Evolutionary conservation across 202 grass and related monocot species (phyloP), one percentile per base, ranked within the genome.

Genomic region (Zizania palustris): DNA sequence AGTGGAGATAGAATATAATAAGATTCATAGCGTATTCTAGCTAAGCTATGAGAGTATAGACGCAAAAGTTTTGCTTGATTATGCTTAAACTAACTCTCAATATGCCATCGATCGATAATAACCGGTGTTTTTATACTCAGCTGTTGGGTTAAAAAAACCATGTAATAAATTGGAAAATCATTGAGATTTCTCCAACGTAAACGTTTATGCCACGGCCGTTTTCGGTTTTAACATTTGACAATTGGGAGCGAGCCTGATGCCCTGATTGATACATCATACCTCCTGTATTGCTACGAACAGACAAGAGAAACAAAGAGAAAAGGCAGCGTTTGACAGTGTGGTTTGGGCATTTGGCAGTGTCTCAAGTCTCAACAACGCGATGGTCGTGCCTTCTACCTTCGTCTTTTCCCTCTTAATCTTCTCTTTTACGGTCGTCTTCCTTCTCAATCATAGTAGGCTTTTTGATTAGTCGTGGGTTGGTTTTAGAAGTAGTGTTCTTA

Each of bases 31-130:
- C 33, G n/a, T n/a, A n/a, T n/a, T 41, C 3, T 65, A 40, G 40
- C 38, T 48, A 74, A 2, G 12, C 66, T 55, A 12, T 46, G 65
- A 13, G 80, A 88, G 80, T 88, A 63, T 80, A 15, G 76, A 74
- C 48, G 46, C 63, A 70, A 36, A 55, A 70, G 64, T 18, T 79
- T 16, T 58, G 74, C 13, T 79, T 69, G 19, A 74, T 79, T 79
- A 88, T 35, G 35, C 68, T 45, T 69, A 38, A 44, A 77, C 5
- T 42, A 49, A 45, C 39, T 88, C 69, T 67, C 45, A 65, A 57
- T 48, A 49, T 75, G 56, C 10, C 75, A 75, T 57, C 56, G 58
- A 74, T 63, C 14, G 63, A 20, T 46, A 80, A 55, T 55, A 87
- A 59, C 67, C 19, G 35, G 14, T 67, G 28, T 76, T 58, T 58